Base-by-base conservation (phyloP, 2,329 filamentous ascomycete species). In the Cladophialophora immunda region DNA sequence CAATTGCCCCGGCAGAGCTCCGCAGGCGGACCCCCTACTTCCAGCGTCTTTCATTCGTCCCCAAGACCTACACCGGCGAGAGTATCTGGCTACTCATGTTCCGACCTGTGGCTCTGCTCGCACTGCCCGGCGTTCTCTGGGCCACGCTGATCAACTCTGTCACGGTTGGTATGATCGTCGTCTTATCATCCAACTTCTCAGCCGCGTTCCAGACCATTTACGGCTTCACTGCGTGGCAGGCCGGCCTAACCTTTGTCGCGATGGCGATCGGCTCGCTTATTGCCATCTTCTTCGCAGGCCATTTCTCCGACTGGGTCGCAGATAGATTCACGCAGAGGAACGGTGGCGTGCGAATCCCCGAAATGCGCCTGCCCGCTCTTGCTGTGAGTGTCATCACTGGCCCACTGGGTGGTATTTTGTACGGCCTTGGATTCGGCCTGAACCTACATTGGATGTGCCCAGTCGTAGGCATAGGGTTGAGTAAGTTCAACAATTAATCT, bases 181-280 rank as follows among this genome's bases (percentile, higher is more conserved):
- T 72, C 27, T 74, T 73, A 15, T 67, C 67, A 0, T 68, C 67
- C 4, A 73, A 73, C 54, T 68, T 70, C 11, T 60, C 71, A 2
- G 54, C 62, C 0, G 71, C 72, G 1, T 73, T 73, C 47, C 50
- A 55, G 17, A 63, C 56, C 4, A 53, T 59, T 29, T 59, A 59
- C 57, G 34, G 34, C n/a, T 59, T 59, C 34, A 59, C 34, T 3
- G 32, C 8, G 17, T 50, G 34, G 34, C 57, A 59, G 25, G 34
- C 34, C 8, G 84, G 83, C 0, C 74, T 87, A 0, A 74, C 87
- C 7, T 86, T 84, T 65, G 70, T 86, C 9, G 85, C 85, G 0
- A 73, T 87, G 3, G 78, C 86, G 4, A 70, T 87, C 4, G 86
- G 86, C 1, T 84, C 83, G 0, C 62, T 86, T 0, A 65, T 84